Base-by-base conservation (phyloP, 495 filamentous ascomycete genomes). In the Aspergillus kassunensis region DNA sequence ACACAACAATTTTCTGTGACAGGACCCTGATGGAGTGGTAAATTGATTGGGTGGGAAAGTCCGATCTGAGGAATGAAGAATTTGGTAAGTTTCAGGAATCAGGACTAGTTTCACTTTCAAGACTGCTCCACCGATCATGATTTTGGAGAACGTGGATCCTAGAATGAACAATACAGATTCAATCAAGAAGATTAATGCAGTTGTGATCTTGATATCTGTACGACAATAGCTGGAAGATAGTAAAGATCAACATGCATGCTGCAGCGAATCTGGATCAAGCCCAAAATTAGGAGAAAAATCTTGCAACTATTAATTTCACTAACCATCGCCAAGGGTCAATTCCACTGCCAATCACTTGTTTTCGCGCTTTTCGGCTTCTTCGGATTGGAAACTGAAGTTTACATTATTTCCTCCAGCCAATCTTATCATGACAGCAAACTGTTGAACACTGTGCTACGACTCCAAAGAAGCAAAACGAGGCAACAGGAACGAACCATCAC, bases 341-440 rank as follows among this genome's bases (percentile, higher is more conserved):
- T 15, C 16, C 16, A 18, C 39, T 20, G 31, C 44, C 33, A 49
- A 49, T 39, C 19, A 16, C 30, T 35, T 9, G 16, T 19, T 20
- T 30, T 46, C 19, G 43, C 43, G 16, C 43, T 37, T n/a, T 24
- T 27, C 44, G 33, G 44, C 33, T 48, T 11, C 21, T 12, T 48
- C 44, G 44, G 45, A 29, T 24, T 29, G 45, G 21, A 36, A 9
- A 24, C 24, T 49, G 23, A 6, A 27, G 13, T 41, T 36, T 11
- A 52, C 31, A 18, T 41, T 11, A 20, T 23, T 40, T 29, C 21
- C 41, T 42, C 25, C 42, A 41, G 51, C 51, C 51, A 53, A 53
- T 53, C 51, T 46, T 21, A 31, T 30, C 42, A 16, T 53, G 51
- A 53, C 51, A 53, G 51, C 51, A 40, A 53, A 27, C 44, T 30